Evolutionary conservation across 2,329 filamentous ascomycete genomes (phyloP), one percentile per base, ranked within the genome.

Genomic region (Clonostachys rhizophaga): DNA sequence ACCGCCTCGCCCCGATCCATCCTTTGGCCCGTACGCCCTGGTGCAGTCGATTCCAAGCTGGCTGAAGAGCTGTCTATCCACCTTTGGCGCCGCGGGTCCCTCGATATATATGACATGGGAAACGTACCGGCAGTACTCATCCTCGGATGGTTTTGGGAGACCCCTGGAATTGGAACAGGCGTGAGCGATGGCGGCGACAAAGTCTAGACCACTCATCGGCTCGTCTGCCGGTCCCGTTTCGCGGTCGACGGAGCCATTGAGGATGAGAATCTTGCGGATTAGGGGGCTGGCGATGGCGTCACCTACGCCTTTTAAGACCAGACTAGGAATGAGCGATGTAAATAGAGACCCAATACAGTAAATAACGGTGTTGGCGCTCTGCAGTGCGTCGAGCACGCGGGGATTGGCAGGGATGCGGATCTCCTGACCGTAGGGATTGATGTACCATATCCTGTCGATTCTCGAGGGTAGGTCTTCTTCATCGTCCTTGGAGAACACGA

Each of bases 371-470:
- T 82, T 77, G 0, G 87, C 78, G 2, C 70, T 68, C 14, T 71
- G 69, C 2, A 97, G 64, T 1, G 89, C 82, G 8, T 82, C 77
- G 0, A 95, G 57, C 0, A 92, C 89, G 44, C 89, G 84, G 0
- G 90, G 84, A 58, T 96, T 97, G 3, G 90, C 87, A 0, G 84
- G 79, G 1, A 91, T 88, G 16, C 85, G 82, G 55, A 97, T 96
- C 66, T 96, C 91, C 62, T 96, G 90, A n/a, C 92, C 92, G 64
- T 96, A 97, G 0, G 92, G 92, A 60, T 96, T 97, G 70, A 97
- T 97, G 70, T 97, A 97, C 90, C 91, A 97, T 34, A 97, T 77
- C 3, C 91, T 73, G 47, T 84, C 75, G 55, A 97, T 95, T 30
- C 89, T 78, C 0, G 86, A 78, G 0, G 89, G 79, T 2, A 97